A percentile compares a stretch with the other conserved stretches of the same genome.
These are phyloP conservation scores for Plantago ovata DNA, from an alignment of 257 asterid genomes.

Conservation along the genomic window DNA sequence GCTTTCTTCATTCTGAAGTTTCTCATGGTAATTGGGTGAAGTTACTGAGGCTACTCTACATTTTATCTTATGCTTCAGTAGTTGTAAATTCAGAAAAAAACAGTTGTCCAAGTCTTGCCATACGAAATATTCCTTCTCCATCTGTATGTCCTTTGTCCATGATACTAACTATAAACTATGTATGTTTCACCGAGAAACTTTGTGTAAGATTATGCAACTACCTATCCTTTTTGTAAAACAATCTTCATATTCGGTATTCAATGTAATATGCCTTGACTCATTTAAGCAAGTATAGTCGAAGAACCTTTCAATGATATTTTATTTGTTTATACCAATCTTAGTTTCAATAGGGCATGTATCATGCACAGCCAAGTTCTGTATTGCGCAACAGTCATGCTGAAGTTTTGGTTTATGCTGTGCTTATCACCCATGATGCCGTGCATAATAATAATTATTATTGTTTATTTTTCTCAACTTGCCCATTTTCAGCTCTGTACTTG, in stretches of 20 bases:
- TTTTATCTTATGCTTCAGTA: slow-evolving; percentile 20
- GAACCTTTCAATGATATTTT: no score
- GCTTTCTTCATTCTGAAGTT: not conserved
- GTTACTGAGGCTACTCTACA: slow-evolving; percentile 7
- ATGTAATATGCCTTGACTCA: not conserved
- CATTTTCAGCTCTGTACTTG: no score
- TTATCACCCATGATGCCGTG: no score
- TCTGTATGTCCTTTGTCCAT: slow-evolving; percentile 11
- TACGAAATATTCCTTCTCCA: not conserved
- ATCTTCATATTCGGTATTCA: not conserved
- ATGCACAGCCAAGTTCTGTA: no score
- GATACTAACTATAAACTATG: slow-evolving; percentile 2
- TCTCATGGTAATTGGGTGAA: slow-evolving; percentile 1
- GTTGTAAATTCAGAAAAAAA: slow-evolving; percentile 10
- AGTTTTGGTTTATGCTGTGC: no score
- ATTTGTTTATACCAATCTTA: no score
- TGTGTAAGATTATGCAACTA: not conserved
- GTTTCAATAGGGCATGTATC: no score
- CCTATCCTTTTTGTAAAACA: slow-evolving; percentile 6
- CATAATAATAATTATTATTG: no score
- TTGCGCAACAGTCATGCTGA: no score
- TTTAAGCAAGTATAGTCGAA: no score
- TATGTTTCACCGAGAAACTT: not conserved
- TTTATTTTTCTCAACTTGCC: no score
- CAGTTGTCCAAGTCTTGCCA: slow-evolving; percentile 13